Conservation (phyloP, 2,329 filamentous ascomycete genomes). For the Magnaporthiopsis rhizophila region DNA sequence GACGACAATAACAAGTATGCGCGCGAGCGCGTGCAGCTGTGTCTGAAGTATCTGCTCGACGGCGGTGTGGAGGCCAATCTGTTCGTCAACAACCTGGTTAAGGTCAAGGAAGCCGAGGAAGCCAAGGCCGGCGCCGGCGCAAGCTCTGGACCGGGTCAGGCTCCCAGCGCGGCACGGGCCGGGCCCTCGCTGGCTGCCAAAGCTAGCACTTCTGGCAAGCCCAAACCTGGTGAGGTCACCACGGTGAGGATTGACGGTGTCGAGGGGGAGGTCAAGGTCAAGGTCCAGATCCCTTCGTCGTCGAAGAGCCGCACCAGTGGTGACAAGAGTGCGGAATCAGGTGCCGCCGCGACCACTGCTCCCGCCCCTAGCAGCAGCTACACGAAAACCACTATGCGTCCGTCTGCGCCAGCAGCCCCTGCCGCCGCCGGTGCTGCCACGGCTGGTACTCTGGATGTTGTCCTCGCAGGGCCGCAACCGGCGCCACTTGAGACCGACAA, state of each 20-base stretch:
- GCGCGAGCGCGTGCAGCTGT: constrained; percentile 82
- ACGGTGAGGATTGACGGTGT: constrained; percentile 48
- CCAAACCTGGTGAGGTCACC: constrained; percentile 16
- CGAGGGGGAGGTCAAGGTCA: constrained; percentile 47
- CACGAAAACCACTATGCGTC: background rate
- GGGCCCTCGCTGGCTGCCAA: background rate
- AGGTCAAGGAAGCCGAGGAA: constrained; percentile 26
- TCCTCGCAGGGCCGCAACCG: background rate
- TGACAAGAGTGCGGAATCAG: constrained; percentile 7
- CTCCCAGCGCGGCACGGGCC: background rate
- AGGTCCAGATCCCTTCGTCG: constrained; percentile 26
- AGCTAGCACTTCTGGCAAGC: background rate
- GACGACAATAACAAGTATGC: constrained; percentile 93
- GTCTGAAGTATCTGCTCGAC: constrained; percentile 75
- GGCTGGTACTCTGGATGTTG: background rate
- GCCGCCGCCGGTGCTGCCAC: background rate
- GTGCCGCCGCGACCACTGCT: constrained; percentile 6
- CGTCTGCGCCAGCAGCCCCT: background rate
- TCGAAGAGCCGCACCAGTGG: background rate
- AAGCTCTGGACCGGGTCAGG: background rate
- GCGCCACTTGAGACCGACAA: constrained; percentile 4
- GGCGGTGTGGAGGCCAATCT: constrained; percentile 66
- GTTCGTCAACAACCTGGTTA: constrained; percentile 58
- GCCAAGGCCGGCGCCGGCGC: background rate
- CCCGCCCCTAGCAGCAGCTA: constrained; percentile 2